These are phyloP conservation scores for Fusarium albidum DNA, from an alignment of 2,329 filamentous ascomycete species.

Conservation along the genomic window DNA sequence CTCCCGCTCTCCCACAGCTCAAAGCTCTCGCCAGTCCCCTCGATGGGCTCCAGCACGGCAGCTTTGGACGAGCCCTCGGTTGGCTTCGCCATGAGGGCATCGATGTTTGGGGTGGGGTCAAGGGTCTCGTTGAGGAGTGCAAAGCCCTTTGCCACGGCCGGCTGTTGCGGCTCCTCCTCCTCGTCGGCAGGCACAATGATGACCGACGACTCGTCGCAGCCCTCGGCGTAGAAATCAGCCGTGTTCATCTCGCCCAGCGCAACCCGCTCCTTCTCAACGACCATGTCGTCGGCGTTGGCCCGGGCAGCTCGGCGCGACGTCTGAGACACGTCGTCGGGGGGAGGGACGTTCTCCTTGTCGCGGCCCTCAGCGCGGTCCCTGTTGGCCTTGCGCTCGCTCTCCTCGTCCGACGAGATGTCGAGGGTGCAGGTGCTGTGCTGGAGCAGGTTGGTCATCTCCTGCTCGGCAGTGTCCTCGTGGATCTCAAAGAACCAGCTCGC, in stretches of 20 bases:
- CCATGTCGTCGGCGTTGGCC: slow-evolving; percentile 58
- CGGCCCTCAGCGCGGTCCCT: slow-evolving; percentile 65
- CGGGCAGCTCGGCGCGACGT: slow-evolving; percentile 51
- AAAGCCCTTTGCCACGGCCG: slow-evolving; percentile 21
- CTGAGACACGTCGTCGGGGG: slow-evolving; percentile 70
- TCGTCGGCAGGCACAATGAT: slow-evolving; percentile 70
- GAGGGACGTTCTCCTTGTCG: slow-evolving; percentile 95
- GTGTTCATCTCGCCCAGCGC: slow-evolving; percentile 74
- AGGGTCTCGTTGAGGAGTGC: slow-evolving; percentile 28
- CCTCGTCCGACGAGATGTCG: slow-evolving; percentile 90
- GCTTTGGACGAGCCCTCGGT: slow-evolving; percentile 52
- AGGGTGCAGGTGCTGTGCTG: slow-evolving; percentile 88
- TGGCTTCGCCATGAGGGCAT: slow-evolving; percentile 48
- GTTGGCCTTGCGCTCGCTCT: slow-evolving; percentile 64
- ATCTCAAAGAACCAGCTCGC: slow-evolving; percentile 91
- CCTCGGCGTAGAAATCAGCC: slow-evolving; percentile 72
- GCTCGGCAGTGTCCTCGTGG: slow-evolving; percentile 88
- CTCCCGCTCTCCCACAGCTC: slow-evolving; percentile 77
- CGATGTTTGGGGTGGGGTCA: slow-evolving; percentile 42
- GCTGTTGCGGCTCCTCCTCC: slow-evolving; percentile 47
- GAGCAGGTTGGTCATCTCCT: slow-evolving; percentile 91
- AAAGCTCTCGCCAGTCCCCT: slow-evolving; percentile 67
- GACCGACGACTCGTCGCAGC: slow-evolving; percentile 69
- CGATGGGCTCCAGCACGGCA: slow-evolving; percentile 61
- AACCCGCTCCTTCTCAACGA: slow-evolving; percentile 69